These are phyloP conservation scores for Taxillus chinensis DNA, from an alignment of 164 flowering plant genomes.

Conservation along the genomic window DNA sequence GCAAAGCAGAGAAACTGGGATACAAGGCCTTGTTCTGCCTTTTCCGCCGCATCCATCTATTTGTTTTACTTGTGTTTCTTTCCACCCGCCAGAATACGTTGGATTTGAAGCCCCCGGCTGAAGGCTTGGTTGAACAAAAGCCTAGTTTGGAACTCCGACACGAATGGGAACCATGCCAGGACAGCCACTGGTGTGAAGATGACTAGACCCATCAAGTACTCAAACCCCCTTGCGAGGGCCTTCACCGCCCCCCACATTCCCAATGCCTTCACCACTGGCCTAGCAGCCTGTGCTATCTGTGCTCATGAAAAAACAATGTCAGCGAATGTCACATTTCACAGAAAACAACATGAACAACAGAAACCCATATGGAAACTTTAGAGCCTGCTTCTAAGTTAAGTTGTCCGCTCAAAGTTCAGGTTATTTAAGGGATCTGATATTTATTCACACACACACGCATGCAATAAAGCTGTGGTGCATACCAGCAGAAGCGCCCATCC, in stretches of 20 bases:
- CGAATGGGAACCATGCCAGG: constrained; percentile 97
- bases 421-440: too few species aligned
- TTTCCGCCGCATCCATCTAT: too few species aligned
- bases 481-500: constrained; percentile 96
- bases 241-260: constrained; percentile 90
- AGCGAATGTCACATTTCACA: too few species aligned
- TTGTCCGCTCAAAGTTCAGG: too few species aligned
- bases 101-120: constrained; percentile 95
- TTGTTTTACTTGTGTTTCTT: constrained; percentile 57
- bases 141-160: constrained; percentile 91
- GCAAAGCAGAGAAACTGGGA: too few species aligned
- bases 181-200: constrained; percentile 68
- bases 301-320: constrained; percentile 1
- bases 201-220: constrained; percentile 65
- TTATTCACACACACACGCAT: too few species aligned
- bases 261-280: constrained; percentile 50
- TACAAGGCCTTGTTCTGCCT: too few species aligned
- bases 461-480: not conserved
- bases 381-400: too few species aligned
- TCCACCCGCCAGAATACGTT: constrained; percentile 88
- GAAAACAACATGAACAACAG: too few species aligned
- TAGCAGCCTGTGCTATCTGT: constrained; percentile 83
- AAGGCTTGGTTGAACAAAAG: constrained; percentile 93
- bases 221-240: constrained; percentile 88
- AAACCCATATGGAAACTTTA: too few species aligned